These are phyloP conservation scores for Diaporthe australafricana DNA, from an alignment of 2,329 filamentous ascomycete genomes.

Conservation along the genomic window DNA sequence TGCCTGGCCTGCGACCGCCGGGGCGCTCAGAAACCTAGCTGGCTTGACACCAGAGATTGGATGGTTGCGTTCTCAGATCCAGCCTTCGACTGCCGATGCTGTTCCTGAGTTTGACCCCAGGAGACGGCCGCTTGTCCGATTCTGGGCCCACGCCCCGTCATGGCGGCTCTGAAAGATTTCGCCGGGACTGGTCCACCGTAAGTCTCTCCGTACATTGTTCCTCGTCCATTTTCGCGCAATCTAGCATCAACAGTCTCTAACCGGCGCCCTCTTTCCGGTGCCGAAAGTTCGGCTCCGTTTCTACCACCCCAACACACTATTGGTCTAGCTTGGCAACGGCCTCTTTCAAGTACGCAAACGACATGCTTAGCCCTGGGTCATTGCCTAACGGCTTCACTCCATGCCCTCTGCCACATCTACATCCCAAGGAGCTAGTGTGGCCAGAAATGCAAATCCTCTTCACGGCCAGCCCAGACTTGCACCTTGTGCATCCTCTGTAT, in stretches of 20 bases:
- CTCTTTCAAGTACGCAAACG: background rate
- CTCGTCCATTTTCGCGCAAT: background rate
- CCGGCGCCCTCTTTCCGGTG: background rate
- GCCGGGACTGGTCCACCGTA: background rate
- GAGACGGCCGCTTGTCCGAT: background rate
- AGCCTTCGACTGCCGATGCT: slow-evolving; percentile 9
- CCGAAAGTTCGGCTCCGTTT: slow-evolving; percentile 27
- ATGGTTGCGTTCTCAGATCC: slow-evolving; percentile 11
- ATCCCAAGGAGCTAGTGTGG: background rate
- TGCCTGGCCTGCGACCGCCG: slow-evolving; percentile 13
- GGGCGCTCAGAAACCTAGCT: slow-evolving; percentile 7
- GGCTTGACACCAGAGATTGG: slow-evolving; percentile 5
- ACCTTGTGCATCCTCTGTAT: background rate
- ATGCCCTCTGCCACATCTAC: background rate
- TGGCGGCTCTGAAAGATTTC: background rate
- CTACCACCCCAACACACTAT: background rate
- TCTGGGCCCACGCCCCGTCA: background rate
- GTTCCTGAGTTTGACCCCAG: slow-evolving; percentile 13
- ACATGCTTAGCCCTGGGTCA: background rate
- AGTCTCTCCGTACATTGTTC: background rate
- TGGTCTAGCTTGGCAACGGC: background rate
- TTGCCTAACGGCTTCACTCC: background rate
- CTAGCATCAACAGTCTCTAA: background rate
- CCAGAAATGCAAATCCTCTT: background rate
- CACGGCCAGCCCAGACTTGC: background rate